Conservation (phyloP, 2,329 filamentous ascomycete genomes). For the Madurella mycetomatis region DNA sequence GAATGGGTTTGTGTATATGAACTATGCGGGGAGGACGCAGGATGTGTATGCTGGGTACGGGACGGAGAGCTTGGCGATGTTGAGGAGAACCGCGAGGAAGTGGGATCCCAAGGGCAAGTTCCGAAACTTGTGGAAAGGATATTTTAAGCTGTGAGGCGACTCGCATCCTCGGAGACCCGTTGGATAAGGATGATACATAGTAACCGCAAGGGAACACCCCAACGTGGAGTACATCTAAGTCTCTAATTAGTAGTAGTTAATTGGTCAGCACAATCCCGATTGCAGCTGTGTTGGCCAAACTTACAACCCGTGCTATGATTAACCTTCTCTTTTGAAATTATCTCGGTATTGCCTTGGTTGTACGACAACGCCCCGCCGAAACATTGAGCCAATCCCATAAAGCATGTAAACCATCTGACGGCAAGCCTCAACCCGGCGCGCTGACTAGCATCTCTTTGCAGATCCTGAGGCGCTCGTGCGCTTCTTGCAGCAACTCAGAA, state of each 20-base stretch:
- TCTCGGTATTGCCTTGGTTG: too few species aligned
- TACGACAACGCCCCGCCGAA: too few species aligned
- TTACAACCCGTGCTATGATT: too few species aligned
- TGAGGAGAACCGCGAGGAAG: slow-evolving; percentile 24
- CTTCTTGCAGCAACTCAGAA: slow-evolving; percentile 73
- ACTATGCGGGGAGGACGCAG: slow-evolving; percentile 35
- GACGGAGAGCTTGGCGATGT: slow-evolving; percentile 27
- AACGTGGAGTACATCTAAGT: too few species aligned
- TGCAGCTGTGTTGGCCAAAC: too few species aligned
- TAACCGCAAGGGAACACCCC: too few species aligned
- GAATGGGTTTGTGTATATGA: slow-evolving; percentile 34
- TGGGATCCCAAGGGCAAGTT: slow-evolving; percentile 30
- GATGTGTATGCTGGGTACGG: slow-evolving; percentile 38
- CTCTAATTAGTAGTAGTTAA: too few species aligned
- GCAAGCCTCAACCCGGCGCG: neutral
- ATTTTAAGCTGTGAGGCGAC: slow-evolving; percentile 19
- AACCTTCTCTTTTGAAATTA: too few species aligned
- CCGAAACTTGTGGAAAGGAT: slow-evolving; percentile 24
- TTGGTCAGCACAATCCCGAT: too few species aligned
- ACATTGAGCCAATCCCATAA: too few species aligned
- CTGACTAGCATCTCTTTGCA: slow-evolving; percentile 54
- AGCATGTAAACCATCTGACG: neutral
- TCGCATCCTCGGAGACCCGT: neutral
- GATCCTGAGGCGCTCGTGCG: slow-evolving; percentile 62
- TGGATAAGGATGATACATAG: too few species aligned